Percentiles rank a stretch among this genome's conserved stretches.
Conservation (phyloP, 78 protist species). For the Isochrysis galbana region DNA sequence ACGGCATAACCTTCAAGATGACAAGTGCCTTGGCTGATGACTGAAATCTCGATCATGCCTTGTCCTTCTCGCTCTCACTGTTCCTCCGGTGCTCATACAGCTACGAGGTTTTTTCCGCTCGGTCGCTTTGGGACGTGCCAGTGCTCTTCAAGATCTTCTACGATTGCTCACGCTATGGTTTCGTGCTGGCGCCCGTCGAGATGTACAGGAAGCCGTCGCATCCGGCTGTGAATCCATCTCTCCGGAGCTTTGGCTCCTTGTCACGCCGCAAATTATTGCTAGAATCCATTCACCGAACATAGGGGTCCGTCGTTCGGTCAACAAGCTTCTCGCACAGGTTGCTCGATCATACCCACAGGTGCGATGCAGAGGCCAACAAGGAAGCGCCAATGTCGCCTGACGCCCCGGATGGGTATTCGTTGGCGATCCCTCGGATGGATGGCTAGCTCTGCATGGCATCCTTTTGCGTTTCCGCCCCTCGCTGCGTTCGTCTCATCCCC, state of each 20-base stretch:
- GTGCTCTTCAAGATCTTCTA: slow-evolving; percentile 78
- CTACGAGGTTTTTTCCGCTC: slow-evolving; percentile 88
- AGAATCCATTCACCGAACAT: slow-evolving; percentile 81
- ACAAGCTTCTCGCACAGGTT: not conserved
- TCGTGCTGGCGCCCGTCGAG: slow-evolving; percentile 59
- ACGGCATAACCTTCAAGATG: no score
- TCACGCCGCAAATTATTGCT: slow-evolving; percentile 88
- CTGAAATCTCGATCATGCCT: no score
- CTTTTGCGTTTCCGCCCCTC: no score
- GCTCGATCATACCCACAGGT: not conserved
- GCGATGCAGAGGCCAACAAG: no score
- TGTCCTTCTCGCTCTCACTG: no score
- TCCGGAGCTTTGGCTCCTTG: slow-evolving; percentile 94
- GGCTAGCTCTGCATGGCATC: no score
- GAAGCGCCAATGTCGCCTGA: no score
- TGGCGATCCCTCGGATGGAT: no score
- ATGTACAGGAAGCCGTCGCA: slow-evolving; percentile 60
- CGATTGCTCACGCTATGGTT: slow-evolving; percentile 91
- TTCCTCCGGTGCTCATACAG: no score
- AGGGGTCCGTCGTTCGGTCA: slow-evolving; percentile 49
- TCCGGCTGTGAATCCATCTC: slow-evolving; percentile 72
- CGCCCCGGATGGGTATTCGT: no score
- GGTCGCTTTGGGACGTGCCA: slow-evolving; percentile 68
- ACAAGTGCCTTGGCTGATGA: no score
- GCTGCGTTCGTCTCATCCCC: no score